phyloP scores from a whole-genome alignment of 1,284 basidiomycete species.

The Earliella scabrosa region DNA sequence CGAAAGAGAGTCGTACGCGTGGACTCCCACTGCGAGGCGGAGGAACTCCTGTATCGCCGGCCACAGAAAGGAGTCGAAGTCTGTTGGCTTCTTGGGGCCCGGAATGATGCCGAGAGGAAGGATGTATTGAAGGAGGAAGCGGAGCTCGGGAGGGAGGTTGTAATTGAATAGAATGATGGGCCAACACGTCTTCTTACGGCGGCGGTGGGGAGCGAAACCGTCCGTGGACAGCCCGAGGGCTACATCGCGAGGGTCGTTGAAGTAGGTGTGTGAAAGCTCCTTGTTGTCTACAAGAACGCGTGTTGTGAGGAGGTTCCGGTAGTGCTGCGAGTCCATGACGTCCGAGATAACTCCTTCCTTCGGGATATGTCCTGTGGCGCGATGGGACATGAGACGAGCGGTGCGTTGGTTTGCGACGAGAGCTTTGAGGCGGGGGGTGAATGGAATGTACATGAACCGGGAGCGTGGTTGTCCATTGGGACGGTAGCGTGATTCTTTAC shows the following conservation, averaged over 20 bases:
- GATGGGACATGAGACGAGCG: constrained; percentile 27
- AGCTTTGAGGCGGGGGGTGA: constrained; percentile 23
- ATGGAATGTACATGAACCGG: constrained; percentile 22
- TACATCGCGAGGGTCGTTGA: constrained; percentile 32
- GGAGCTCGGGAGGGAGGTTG: constrained; percentile 41
- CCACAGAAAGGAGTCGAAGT: constrained; percentile 46
- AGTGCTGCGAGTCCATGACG: constrained; percentile 28
- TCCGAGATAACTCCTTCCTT: constrained; percentile 20
- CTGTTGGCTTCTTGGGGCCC: constrained; percentile 45
- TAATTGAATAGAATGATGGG: constrained; percentile 45
- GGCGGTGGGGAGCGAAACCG: constrained; percentile 44
- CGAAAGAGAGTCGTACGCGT: constrained; percentile 35
- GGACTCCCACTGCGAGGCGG: constrained; percentile 38
- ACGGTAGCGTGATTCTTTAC: constrained; percentile 7
- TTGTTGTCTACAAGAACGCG: no score
- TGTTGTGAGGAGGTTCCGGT: no score
- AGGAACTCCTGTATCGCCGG: constrained; percentile 42
- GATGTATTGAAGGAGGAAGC: constrained; percentile 35
- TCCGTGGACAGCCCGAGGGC: constrained; percentile 37
- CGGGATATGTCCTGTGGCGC: constrained; percentile 18
- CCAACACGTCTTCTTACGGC: constrained; percentile 43
- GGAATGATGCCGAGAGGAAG: constrained; percentile 44
- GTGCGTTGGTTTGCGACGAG: constrained; percentile 7
- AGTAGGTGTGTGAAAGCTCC: constrained; percentile 23
- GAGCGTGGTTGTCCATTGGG: constrained; percentile 7